These are phyloP conservation scores for Lojkania enalia DNA, from an alignment of 2,329 filamentous ascomycete species.

Conservation along the genomic window DNA sequence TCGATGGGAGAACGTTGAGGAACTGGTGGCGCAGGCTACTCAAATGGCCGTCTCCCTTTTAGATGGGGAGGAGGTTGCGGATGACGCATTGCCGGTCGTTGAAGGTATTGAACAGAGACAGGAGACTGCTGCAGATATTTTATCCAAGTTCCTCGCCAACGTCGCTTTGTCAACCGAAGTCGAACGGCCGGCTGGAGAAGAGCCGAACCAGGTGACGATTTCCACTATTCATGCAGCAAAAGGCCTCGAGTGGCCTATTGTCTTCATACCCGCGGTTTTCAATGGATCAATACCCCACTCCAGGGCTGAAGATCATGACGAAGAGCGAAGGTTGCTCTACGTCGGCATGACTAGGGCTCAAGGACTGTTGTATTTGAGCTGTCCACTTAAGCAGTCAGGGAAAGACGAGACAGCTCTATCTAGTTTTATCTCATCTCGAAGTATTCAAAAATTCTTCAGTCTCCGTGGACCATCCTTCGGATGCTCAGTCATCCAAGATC, in stretches of 20 bases:
- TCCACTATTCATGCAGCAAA: slow-evolving; percentile 97
- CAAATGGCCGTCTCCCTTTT: slow-evolving; percentile 63
- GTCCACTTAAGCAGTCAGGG: slow-evolving; percentile 68
- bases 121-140: slow-evolving; percentile 61
- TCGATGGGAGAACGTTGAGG: slow-evolving; percentile 86
- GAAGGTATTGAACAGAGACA: slow-evolving; percentile 69
- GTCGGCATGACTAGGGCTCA: slow-evolving; percentile 97
- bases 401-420: slow-evolving; percentile 68
- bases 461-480: slow-evolving; percentile 72
- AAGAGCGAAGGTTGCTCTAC: slow-evolving; percentile 87
- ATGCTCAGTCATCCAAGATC: slow-evolving; percentile 62
- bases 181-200: slow-evolving; percentile 63
- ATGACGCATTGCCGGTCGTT: slow-evolving; percentile 64
- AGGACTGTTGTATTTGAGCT: slow-evolving; percentile 82
- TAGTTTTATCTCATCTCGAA: slow-evolving; percentile 65
- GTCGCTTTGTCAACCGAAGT: slow-evolving; percentile 82
- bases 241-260: slow-evolving; percentile 92
- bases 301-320: slow-evolving; percentile 79
- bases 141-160: slow-evolving; percentile 85
- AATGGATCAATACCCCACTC: slow-evolving; percentile 89
- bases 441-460: slow-evolving; percentile 58
- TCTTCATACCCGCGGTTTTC: slow-evolving; percentile 90
- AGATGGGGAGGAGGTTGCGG: slow-evolving; percentile 45
- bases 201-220: slow-evolving; percentile 73
- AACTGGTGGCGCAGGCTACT: slow-evolving; percentile 77